Evolutionary conservation across 768 basidiomycete species (phyloP).

Genomic region (Boletus sensibilis): DNA sequence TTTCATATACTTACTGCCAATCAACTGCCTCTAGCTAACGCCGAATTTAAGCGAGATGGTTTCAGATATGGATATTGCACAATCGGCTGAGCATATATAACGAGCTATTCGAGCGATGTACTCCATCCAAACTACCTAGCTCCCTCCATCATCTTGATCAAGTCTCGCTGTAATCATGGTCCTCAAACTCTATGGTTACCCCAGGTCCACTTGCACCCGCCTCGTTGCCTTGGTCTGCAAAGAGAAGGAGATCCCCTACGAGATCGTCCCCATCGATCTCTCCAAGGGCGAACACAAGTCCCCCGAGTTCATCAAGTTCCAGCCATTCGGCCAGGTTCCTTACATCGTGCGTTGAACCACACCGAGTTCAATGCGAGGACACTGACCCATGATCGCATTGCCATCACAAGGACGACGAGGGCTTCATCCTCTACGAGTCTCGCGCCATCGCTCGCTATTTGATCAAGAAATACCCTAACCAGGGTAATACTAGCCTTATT

Average conservation of each 20-base stretch:
- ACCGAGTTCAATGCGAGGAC: not conserved
- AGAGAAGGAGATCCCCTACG: constrained; percentile 59
- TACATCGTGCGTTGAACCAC: constrained; percentile 34
- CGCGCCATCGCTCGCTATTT: constrained; percentile 64
- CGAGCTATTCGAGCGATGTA: not conserved
- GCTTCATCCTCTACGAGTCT: constrained; percentile 60
- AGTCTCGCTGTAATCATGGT: constrained; percentile 27
- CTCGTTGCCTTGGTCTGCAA: constrained; percentile 51
- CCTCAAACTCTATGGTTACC: constrained; percentile 36
- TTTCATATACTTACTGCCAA: too few species aligned
- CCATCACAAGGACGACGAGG: constrained; percentile 52
- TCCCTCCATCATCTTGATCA: not conserved
- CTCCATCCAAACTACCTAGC: not conserved
- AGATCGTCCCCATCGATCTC: constrained; percentile 46
- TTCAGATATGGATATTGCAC: not conserved
- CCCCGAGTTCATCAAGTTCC: constrained; percentile 41
- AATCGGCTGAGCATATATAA: constrained; percentile 2
- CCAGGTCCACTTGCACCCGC: constrained; percentile 46
- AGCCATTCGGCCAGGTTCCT: constrained; percentile 60
- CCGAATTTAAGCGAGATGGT: not conserved
- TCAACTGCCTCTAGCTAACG: too few species aligned
- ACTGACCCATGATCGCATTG: not conserved
- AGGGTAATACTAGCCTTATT: constrained; percentile 48
- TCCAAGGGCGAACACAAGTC: constrained; percentile 46
- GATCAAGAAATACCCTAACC: constrained; percentile 49